phyloP scores from a whole-genome alignment of 2,329 filamentous ascomycete genomes.

The Dactylonectria macrodidyma region DNA sequence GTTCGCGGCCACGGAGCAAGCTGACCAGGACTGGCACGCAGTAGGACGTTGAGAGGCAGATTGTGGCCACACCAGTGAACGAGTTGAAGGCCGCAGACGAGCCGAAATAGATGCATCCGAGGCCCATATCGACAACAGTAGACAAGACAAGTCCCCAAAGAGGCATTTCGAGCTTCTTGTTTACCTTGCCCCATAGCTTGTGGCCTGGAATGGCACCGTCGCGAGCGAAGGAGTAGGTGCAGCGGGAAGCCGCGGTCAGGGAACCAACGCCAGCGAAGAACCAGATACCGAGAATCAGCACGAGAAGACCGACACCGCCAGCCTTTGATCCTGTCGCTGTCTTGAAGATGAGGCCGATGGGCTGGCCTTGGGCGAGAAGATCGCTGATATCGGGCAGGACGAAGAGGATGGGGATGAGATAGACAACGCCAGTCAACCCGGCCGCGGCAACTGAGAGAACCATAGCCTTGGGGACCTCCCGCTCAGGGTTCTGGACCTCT shows the following conservation, averaged over 20 bases:
- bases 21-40: conserved; percentile 82
- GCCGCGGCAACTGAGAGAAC: conserved; percentile 76
- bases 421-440: conserved; percentile 72
- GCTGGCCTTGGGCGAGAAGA: conserved; percentile 79
- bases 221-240: conserved; percentile 82
- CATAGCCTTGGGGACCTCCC: conserved; percentile 77
- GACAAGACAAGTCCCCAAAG: conserved; percentile 79
- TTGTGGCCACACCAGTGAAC: conserved; percentile 85
- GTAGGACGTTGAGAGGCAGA: conserved; percentile 82
- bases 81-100: conserved; percentile 82
- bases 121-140: conserved; percentile 75
- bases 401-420: conserved; percentile 82
- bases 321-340: conserved; percentile 78
- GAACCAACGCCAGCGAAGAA: conserved; percentile 83
- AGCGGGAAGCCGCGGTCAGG: conserved; percentile 80
- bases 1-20: conserved; percentile 74
- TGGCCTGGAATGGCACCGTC: conserved; percentile 82
- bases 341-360: conserved; percentile 83
- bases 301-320: conserved; percentile 81
- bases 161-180: conserved; percentile 77
- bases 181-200: conserved; percentile 74
- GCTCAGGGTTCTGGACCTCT: conserved; percentile 71
- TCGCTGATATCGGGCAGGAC: conserved; percentile 76
- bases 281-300: conserved; percentile 81
- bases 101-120: conserved; percentile 85